Evolutionary conservation across 805 yeast species (phyloP).

Genomic region (Candida ponderosae): DNA sequence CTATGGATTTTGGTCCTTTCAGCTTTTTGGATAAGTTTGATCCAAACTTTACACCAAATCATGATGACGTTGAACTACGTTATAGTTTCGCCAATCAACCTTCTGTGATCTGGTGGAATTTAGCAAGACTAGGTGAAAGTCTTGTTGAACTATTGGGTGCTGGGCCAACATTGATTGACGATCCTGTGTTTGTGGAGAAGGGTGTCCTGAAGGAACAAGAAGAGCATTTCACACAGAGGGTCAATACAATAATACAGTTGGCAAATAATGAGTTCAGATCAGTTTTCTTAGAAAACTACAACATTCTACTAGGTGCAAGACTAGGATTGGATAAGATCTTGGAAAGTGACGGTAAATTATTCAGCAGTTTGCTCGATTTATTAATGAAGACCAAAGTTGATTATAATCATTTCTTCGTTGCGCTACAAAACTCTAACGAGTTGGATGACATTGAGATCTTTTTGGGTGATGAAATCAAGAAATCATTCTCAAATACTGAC

Average conservation of each 20-base stretch:
- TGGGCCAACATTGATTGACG: slow-evolving; percentile 43
- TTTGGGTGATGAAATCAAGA: slow-evolving; percentile 16
- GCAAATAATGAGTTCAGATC: slow-evolving; percentile 62
- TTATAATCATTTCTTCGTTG: slow-evolving; percentile 71
- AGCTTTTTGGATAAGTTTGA: slow-evolving; percentile 82
- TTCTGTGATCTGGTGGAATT: slow-evolving; percentile 86
- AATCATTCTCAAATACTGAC: slow-evolving; percentile 14
- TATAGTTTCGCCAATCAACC: slow-evolving; percentile 85
- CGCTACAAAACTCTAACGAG: slow-evolving; percentile 42
- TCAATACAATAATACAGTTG: slow-evolving; percentile 52
- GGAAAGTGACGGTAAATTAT: slow-evolving; percentile 29
- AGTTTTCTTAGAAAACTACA: slow-evolving; percentile 51
- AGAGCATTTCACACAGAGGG: slow-evolving; percentile 46
- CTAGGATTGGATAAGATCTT: slow-evolving; percentile 50
- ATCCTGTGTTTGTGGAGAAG: slow-evolving; percentile 29
- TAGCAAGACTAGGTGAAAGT: slow-evolving; percentile 77
- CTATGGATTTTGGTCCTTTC: slow-evolving; percentile 94
- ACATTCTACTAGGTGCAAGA: slow-evolving; percentile 49
- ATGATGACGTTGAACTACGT: slow-evolving; percentile 66
- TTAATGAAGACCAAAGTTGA: slow-evolving; percentile 60
- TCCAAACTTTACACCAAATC: slow-evolving; percentile 80
- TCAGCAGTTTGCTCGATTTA: slow-evolving; percentile 40
- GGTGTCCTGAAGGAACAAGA: slow-evolving; percentile 43
- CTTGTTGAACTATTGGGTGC: slow-evolving; percentile 77
- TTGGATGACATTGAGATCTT: slow-evolving; percentile 23